These are phyloP conservation scores for Ilyonectria robusta DNA, from an alignment of 2,329 filamentous ascomycete genomes.

Conservation along the genomic window DNA sequence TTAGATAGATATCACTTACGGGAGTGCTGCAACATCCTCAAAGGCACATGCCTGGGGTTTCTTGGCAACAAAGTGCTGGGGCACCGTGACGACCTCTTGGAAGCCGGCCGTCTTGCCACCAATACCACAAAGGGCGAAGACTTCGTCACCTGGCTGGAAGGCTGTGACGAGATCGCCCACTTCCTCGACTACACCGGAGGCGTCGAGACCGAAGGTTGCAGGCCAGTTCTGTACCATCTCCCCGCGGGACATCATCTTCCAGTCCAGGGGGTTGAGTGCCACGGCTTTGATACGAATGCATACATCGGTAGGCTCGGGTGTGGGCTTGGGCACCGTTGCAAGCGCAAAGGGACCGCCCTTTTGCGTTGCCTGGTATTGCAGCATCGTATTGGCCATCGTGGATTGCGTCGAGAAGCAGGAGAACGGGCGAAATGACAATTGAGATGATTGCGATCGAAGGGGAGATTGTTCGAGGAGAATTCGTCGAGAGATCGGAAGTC, in stretches of 20 bases:
- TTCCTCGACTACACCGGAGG: conserved; percentile 41
- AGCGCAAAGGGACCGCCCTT: conserved; percentile 37
- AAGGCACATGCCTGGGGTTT: conserved; percentile 33
- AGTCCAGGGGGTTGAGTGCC: conserved; percentile 43
- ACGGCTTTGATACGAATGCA: conserved; percentile 40
- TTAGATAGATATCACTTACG: conserved; percentile 27
- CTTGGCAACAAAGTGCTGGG: conserved; percentile 38
- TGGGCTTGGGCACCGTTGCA: conserved; percentile 31
- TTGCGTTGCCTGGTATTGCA: conserved; percentile 35
- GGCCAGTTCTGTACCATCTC: conserved; percentile 40
- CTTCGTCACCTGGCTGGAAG: conserved; percentile 57
- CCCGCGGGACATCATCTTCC: conserved; percentile 38
- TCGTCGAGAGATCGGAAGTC: background rate
- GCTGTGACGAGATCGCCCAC: conserved; percentile 39
- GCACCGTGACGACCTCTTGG: conserved; percentile 40
- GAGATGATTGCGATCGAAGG: no score
- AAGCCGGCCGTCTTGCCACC: conserved; percentile 38
- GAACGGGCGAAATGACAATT: background rate
- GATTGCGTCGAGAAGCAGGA: background rate
- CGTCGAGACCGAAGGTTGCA: conserved; percentile 38
- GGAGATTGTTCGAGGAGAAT: background rate
- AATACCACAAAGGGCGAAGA: conserved; percentile 45
- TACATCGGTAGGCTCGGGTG: conserved; percentile 32
- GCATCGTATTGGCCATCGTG: conserved; percentile 31
- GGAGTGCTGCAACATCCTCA: conserved; percentile 37